These are phyloP conservation scores for Colletotrichum eremochloae DNA, from an alignment of 2,329 filamentous ascomycete species.

Conservation along the genomic window DNA sequence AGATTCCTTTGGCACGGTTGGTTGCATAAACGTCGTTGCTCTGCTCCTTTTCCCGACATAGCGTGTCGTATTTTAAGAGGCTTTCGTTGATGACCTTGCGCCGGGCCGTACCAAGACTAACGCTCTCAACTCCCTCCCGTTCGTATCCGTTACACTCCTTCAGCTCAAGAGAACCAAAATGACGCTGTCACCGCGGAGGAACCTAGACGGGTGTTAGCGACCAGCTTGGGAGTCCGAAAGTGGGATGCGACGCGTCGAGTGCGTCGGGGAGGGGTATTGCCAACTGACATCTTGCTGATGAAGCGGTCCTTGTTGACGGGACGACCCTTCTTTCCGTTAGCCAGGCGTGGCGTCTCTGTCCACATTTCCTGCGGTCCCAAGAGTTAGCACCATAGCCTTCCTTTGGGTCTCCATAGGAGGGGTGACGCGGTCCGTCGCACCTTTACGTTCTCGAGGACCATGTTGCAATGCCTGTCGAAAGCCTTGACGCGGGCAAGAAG, in stretches of 20 bases:
- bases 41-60: not conserved
- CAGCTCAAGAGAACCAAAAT: conserved; percentile 87
- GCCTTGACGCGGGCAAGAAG: conserved; percentile 97
- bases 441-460: conserved; percentile 92
- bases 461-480: conserved; percentile 99
- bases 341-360: conserved; percentile 90
- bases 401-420: not conserved
- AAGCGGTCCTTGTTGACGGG: conserved; percentile 98
- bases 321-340: conserved; percentile 88
- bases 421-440: conserved; percentile 16
- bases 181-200: conserved; percentile 88
- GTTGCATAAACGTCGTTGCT: not conserved
- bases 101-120: conserved; percentile 22
- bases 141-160: conserved; percentile 22
- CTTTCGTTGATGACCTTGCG: conserved; percentile 12
- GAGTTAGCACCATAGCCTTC: conserved; percentile 16
- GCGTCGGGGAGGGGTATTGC: conserved; percentile 17
- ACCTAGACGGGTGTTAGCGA: conserved; percentile 63
- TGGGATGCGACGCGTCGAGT: conserved; percentile 15
- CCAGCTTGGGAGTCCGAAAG: not conserved
- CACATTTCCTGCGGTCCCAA: conserved; percentile 81
- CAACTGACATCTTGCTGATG: conserved; percentile 94
- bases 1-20: not conserved
- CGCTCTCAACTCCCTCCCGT: conserved; percentile 28
- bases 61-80: conserved; percentile 6